Evolutionary conservation across 768 basidiomycete species (phyloP).

Genomic region (Tricholoma bakamatsutake): DNA sequence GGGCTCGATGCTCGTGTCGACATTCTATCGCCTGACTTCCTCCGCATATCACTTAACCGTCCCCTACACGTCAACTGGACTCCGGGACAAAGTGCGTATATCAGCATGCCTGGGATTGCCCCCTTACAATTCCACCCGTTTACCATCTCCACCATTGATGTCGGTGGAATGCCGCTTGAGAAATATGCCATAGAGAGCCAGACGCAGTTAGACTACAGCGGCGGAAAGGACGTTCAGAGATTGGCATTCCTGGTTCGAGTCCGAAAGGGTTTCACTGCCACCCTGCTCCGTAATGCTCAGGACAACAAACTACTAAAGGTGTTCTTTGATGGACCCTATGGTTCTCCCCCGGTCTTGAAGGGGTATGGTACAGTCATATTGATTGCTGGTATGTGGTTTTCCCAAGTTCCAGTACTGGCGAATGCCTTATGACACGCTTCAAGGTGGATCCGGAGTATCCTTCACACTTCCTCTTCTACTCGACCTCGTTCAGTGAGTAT

Average conservation of each 20-base stretch:
- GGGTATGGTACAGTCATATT: constrained; percentile 35
- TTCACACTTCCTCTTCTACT: constrained; percentile 41
- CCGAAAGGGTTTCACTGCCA: constrained; percentile 51
- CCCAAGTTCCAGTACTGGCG: neutral
- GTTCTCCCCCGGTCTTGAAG: constrained; percentile 28
- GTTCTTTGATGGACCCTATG: constrained; percentile 49
- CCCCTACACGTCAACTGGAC: constrained; percentile 36
- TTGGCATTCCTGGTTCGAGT: constrained; percentile 56
- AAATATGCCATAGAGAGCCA: neutral
- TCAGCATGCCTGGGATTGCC: constrained; percentile 44
- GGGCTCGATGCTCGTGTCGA: constrained; percentile 34
- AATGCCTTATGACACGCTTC: neutral
- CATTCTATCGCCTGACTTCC: constrained; percentile 36
- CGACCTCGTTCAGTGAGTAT: constrained; percentile 34
- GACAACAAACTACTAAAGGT: constrained; percentile 28
- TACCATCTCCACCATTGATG: constrained; percentile 46
- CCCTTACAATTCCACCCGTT: constrained; percentile 52
- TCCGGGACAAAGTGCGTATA: constrained; percentile 50
- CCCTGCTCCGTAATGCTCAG: constrained; percentile 28
- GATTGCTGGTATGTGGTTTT: constrained; percentile 29
- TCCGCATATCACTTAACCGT: constrained; percentile 40
- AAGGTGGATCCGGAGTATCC: constrained; percentile 45
- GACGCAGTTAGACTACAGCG: neutral
- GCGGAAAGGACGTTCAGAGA: constrained; percentile 25
- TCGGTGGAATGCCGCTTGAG: neutral